Conservation (phyloP, 2,329 filamentous ascomycete genomes). For the Hypoxylon sp. region DNA sequence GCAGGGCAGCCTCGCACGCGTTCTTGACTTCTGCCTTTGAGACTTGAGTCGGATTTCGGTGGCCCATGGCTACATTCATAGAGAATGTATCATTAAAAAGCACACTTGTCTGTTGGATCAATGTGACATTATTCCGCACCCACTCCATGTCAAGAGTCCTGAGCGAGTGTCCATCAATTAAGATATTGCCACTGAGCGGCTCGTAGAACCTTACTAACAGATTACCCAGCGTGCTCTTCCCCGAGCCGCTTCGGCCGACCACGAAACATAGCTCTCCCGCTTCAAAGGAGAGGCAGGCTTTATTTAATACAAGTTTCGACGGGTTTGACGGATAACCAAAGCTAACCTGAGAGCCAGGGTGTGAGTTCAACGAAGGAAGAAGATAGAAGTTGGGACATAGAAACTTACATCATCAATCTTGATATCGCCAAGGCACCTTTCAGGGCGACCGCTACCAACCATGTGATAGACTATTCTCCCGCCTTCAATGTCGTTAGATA, state of each 20-base stretch:
- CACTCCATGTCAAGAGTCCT: constrained; percentile 75
- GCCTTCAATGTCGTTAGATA: constrained; percentile 56
- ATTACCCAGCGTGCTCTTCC: constrained; percentile 90
- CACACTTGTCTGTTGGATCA: constrained; percentile 86
- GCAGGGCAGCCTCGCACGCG: constrained; percentile 76
- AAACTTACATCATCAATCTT: constrained; percentile 75
- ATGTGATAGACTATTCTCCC: constrained; percentile 50
- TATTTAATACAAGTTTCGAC: constrained; percentile 69
- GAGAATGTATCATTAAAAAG: constrained; percentile 87
- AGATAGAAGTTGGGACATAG: constrained; percentile 1
- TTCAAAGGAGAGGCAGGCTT: constrained; percentile 77
- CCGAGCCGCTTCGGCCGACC: constrained; percentile 88
- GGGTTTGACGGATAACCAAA: constrained; percentile 86
- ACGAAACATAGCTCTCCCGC: constrained; percentile 83
- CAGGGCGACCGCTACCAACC: constrained; percentile 55
- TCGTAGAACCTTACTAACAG: constrained; percentile 84
- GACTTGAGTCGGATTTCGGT: constrained; percentile 63
- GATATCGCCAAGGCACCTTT: constrained; percentile 74
- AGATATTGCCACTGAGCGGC: constrained; percentile 74
- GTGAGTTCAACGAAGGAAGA: constrained; percentile 17
- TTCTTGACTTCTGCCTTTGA: constrained; percentile 69
- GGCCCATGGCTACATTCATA: constrained; percentile 83
- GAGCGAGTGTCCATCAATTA: constrained; percentile 76
- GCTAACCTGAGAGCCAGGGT: constrained; percentile 68
- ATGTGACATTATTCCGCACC: constrained; percentile 81